Evolutionary conservation across 768 basidiomycete species (phyloP), one percentile per base, ranked within the genome.

Genomic region (Rhodotorula graminis): DNA sequence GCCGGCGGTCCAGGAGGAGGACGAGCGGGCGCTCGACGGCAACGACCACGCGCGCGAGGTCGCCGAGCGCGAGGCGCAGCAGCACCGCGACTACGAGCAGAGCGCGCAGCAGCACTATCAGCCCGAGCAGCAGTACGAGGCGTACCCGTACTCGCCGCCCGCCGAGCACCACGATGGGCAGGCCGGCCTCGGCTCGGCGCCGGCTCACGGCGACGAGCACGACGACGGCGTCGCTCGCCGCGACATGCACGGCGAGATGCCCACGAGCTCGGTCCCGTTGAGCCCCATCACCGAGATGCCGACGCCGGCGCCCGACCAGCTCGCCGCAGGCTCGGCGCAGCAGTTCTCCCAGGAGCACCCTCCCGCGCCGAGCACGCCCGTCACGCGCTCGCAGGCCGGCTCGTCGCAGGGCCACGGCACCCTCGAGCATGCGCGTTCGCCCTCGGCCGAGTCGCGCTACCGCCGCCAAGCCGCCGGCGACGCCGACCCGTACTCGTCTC

Each of bases 21-120:
- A 61, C 31, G 60, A 73, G 31, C 64, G 64, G 50, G 50, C 50
- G 49, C 40, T 53, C 42, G 72, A 70, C 56, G 33, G 53, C 7
- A 65, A 67, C 12, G 65, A 65, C 29, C 46, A 40, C 25, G 65
- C 55, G 47, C 56, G 58, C 23, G 61, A 59, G 27, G 18, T 52
- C 25, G 50, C 60, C 47, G 67, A 46, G 29, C 44, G n/a, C 19
- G 40, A 33, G 46, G 18, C 1, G 25, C 31, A n/a, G 11, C 27
- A 56, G 58, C 44, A 10, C 49, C 58, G 55, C 18, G 27, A 42
- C 40, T 49, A 33, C 27, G 50, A n/a, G n/a, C 25, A 29, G 12
- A 21, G n/a, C 27, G 31, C 15, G 33, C 53, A 10, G 33, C 50
- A 12, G 61, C 31, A 16, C 18, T 21, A 49, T 19, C 44, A 59